Evolutionary conservation across 2,329 filamentous ascomycete species (phyloP).

Genomic region (Pyrenophora teres): DNA sequence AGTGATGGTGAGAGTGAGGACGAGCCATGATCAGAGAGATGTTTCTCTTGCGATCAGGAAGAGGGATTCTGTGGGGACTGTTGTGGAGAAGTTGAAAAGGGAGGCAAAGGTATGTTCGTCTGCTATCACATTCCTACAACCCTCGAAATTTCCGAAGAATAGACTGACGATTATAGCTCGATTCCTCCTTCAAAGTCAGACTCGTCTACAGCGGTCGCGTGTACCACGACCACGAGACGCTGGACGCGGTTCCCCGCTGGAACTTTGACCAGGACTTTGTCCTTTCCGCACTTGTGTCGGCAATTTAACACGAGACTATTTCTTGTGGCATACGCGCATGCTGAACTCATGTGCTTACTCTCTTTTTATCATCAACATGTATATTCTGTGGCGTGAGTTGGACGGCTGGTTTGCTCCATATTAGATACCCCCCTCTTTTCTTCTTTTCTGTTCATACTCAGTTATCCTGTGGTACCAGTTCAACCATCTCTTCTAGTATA

Average conservation of each 20-base stretch:
- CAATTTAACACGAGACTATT: neutral
- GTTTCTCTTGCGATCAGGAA: conserved; percentile 41
- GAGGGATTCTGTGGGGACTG: conserved; percentile 63
- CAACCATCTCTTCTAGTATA: too few relatives aligned
- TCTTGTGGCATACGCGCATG: too few relatives aligned
- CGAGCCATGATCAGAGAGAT: conserved; percentile 48
- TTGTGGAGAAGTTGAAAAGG: conserved; percentile 67
- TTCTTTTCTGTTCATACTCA: too few relatives aligned
- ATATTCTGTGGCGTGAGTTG: too few relatives aligned
- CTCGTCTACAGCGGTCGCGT: conserved; percentile 83
- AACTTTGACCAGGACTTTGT: conserved; percentile 55
- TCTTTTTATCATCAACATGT: too few relatives aligned
- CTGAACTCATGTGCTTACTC: too few relatives aligned
- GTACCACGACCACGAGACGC: conserved; percentile 68
- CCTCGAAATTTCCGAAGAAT: neutral
- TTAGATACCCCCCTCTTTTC: too few relatives aligned
- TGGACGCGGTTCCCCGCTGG: conserved; percentile 72
- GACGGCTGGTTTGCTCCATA: too few relatives aligned
- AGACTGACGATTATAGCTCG: conserved; percentile 52
- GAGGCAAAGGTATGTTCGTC: conserved; percentile 63
- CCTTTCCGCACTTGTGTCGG: conserved; percentile 14
- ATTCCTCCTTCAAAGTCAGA: conserved; percentile 63
- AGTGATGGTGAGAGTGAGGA: conserved; percentile 41
- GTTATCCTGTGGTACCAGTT: too few relatives aligned
- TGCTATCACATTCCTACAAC: neutral